A percentile compares a stretch with the other conserved stretches of the same genome.
Conservation (phyloP, 2,329 filamentous ascomycete species). For the Ceratocystis harringtonii region DNA sequence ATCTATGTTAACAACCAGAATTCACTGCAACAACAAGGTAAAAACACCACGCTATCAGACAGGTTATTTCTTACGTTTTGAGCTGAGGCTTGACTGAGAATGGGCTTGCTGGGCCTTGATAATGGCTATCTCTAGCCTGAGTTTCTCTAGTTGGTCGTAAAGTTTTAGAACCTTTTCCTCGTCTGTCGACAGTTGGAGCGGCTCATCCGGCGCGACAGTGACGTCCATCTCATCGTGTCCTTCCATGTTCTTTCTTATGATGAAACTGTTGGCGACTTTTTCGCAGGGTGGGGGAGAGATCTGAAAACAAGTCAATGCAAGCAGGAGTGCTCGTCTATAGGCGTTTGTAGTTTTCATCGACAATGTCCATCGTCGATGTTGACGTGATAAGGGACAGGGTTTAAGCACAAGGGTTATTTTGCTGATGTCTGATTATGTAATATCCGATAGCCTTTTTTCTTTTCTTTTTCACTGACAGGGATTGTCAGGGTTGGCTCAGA, state of each 20-base stretch:
- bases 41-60: neutral
- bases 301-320: neutral
- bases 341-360: too few species aligned
- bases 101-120: conserved; percentile 31
- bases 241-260: neutral
- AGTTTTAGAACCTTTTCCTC: conserved; percentile 54
- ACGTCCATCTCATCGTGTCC: conserved; percentile 12
- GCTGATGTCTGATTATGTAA: neutral
- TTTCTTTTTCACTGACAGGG: neutral
- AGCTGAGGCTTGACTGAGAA: conserved; percentile 13
- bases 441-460: neutral
- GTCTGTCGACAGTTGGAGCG: conserved; percentile 45
- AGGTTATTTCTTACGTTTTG: conserved; percentile 9
- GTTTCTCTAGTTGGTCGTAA: conserved; percentile 55
- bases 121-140: conserved; percentile 57
- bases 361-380: too few species aligned
- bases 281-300: neutral
- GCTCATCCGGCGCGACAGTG: conserved; percentile 12
- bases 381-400: too few species aligned
- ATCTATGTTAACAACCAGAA: neutral
- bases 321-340: neutral
- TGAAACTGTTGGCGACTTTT: neutral
- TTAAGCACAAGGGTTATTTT: too few species aligned
- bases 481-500: neutral
- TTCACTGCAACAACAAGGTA: neutral